Evolutionary conservation across 192 early-diverging fungal species (phyloP), one percentile per base, ranked within the genome.

Genomic region (Entomortierella lignicola): DNA sequence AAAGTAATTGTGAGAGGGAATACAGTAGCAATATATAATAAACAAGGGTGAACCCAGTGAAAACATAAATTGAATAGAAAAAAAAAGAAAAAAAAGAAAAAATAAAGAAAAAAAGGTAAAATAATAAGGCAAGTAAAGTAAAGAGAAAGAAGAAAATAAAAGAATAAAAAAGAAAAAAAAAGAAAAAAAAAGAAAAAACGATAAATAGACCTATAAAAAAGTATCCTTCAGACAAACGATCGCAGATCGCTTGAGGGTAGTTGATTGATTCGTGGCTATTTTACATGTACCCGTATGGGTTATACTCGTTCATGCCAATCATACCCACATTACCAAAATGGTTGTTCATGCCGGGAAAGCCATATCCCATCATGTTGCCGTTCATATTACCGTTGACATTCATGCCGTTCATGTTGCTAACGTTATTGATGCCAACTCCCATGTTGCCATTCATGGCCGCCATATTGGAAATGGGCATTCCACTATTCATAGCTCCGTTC

Each of bases 221-320:
- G 39, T 51, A 60, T 43, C 27, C 37, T 51, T 43, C 44, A 41
- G 55, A 80, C 58, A 72, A 60, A 62, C 66, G 69, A 80, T 52
- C 52, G 37, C 60, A 17, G 44, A 61, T 61, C 60, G 44, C 29
- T 61, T 61, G 20, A 32, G 15, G 30, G 55, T 25, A 32, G 55
- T 30, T 50, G n/a, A 32, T n/a, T 20, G 27, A 18, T 0, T 2
- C 13, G 1, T 64, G 31, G 21, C 11, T 31, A 4, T 17, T 20
- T 66, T 82, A 86, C 77, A 86, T 82, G 72, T 86, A 86, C 15
- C 59, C 60, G 23, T 73, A 75, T 0, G 71, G 71, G 47, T 71
- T 67, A 52, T 77, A 82, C 21, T 86, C 85, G 64, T 84, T 84
- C 72, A 86, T 77, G 27, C 85, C 85, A 69, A 86, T 72, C 69